phyloP scores from a whole-genome alignment of 1,284 basidiomycete species.

The Phenoliferia sp. region DNA sequence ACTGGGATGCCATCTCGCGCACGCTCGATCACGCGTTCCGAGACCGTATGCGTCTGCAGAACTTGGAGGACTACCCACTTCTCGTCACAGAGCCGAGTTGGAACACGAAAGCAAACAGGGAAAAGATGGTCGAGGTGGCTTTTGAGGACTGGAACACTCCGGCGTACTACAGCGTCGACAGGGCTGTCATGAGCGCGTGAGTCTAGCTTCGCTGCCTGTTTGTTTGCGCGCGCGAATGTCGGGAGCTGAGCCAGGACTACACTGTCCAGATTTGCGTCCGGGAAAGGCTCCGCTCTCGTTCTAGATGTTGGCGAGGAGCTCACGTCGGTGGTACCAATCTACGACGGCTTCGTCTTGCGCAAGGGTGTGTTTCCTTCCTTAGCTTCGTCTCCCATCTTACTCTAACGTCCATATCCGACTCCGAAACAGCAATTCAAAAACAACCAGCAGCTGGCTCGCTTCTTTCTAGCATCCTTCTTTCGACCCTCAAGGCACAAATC shows the following conservation, averaged over 20 bases:
- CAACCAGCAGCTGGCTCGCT: slow-evolving; percentile 36
- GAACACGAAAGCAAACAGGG: slow-evolving; percentile 84
- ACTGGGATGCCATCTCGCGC: slow-evolving; percentile 33
- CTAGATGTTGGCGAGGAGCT: slow-evolving; percentile 87
- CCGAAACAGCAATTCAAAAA: slow-evolving; percentile 36
- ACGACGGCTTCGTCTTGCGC: slow-evolving; percentile 94
- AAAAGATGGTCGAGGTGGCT: slow-evolving; percentile 91
- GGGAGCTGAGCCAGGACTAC: slow-evolving; percentile 1
- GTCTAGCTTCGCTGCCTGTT: slow-evolving; percentile 39
- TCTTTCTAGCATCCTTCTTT: slow-evolving; percentile 35
- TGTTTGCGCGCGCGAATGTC: neutral
- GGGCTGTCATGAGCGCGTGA: slow-evolving; percentile 89
- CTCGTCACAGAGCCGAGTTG: slow-evolving; percentile 93
- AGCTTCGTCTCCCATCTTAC: neutral
- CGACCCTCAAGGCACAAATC: slow-evolving; percentile 38
- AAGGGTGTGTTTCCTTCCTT: slow-evolving; percentile 58
- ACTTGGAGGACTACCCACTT: slow-evolving; percentile 75
- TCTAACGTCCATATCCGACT: neutral
- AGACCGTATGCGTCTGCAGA: slow-evolving; percentile 31
- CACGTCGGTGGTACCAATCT: slow-evolving; percentile 88
- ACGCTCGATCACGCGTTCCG: slow-evolving; percentile 33
- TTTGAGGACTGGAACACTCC: slow-evolving; percentile 94
- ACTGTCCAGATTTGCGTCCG: slow-evolving; percentile 76
- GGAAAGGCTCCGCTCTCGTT: slow-evolving; percentile 90
- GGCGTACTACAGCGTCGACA: slow-evolving; percentile 95